These are phyloP conservation scores for Moringa oleifera DNA, from an alignment of 345 rosid species.

Conservation along the genomic window DNA sequence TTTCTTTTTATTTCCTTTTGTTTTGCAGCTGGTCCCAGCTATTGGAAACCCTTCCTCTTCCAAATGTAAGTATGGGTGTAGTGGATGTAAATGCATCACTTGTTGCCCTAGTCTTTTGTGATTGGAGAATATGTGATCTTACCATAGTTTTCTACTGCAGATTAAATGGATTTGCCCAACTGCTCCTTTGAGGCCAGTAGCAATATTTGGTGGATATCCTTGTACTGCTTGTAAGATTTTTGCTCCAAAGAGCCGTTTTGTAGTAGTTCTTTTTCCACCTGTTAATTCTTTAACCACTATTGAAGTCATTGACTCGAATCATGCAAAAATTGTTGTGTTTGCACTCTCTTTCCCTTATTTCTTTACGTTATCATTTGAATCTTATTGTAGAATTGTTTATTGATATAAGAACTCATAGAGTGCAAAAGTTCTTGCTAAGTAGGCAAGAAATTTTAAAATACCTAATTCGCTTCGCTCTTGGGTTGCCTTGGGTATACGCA, in stretches of 20 bases:
- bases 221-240: slow-evolving; percentile 73
- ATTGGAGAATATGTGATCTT: background rate
- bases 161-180: slow-evolving; percentile 91
- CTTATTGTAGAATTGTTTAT: no score
- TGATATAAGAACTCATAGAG: no score
- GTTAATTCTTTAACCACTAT: background rate
- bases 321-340: no score
- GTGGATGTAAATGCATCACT: slow-evolving; percentile 1
- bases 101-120: background rate
- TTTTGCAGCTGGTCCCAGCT: slow-evolving; percentile 67
- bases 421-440: no score
- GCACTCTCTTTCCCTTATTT: no score
- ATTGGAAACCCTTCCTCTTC: slow-evolving; percentile 63
- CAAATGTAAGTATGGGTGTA: slow-evolving; percentile 43
- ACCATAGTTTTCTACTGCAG: slow-evolving; percentile 22
- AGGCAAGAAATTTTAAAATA: no score
- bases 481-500: background rate
- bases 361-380: no score
- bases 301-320: background rate
- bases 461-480: no score
- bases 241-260: background rate
- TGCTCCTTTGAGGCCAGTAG: slow-evolving; percentile 69
- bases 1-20: slow-evolving; percentile 9
- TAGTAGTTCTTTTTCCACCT: background rate
- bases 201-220: slow-evolving; percentile 63